Conservation (phyloP, 805 yeast genomes). For the Candida sanyiensis region DNA sequence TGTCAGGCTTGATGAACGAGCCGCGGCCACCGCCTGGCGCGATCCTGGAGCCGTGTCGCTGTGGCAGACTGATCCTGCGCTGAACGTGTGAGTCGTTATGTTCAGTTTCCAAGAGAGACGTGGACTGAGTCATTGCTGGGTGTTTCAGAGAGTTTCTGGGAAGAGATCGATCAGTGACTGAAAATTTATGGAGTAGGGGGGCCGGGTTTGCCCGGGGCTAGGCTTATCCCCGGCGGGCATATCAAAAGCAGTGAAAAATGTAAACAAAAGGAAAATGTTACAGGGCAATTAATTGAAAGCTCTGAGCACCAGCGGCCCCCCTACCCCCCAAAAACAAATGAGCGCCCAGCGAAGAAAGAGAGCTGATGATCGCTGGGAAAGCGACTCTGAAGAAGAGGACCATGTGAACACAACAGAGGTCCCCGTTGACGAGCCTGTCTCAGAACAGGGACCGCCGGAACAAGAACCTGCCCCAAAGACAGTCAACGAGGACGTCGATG, state of each 20-base stretch:
- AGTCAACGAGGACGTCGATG: conserved; percentile 23
- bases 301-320: too few relatives aligned
- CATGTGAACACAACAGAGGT: conserved; percentile 3
- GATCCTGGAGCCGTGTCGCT: conserved; percentile 14
- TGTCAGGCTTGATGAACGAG: conserved; percentile 13
- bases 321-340: not conserved
- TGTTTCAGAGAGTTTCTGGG: too few relatives aligned
- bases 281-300: not conserved
- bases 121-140: too few relatives aligned
- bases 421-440: conserved; percentile 1
- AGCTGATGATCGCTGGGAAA: conserved; percentile 19
- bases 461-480: conserved; percentile 1
- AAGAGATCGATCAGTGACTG: too few relatives aligned
- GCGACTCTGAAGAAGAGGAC: conserved; percentile 16
- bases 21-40: conserved; percentile 12
- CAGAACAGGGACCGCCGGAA: not conserved
- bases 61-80: not conserved
- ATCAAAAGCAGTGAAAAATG: too few relatives aligned
- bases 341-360: conserved; percentile 11
- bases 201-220: too few relatives aligned
- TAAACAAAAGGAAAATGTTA: not conserved
- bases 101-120: too few relatives aligned
- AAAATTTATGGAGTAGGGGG: too few relatives aligned
- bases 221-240: too few relatives aligned
- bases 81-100: not conserved